A percentile compares a stretch with the other conserved stretches of the same genome.
These are phyloP conservation scores for Ascosphaera pollenicola DNA, from an alignment of 2,329 filamentous ascomycete genomes.

Conservation along the genomic window DNA sequence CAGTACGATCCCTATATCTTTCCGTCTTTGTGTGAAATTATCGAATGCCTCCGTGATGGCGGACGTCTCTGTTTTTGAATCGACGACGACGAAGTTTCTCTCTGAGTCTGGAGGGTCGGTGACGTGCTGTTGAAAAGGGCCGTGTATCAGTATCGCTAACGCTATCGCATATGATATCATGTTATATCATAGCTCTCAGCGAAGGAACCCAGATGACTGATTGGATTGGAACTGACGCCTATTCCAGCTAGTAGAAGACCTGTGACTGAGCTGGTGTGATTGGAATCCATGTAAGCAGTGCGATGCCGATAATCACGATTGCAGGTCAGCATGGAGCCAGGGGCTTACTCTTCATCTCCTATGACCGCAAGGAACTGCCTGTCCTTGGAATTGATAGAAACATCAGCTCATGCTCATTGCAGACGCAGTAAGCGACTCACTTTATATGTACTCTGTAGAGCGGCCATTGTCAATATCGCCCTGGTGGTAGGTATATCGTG, in stretches of 20 bases:
- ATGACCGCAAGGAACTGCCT: slow-evolving; percentile 94
- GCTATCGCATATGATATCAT: too few species aligned
- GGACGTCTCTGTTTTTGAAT: slow-evolving; percentile 72
- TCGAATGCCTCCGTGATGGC: slow-evolving; percentile 82
- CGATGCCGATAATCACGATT: slow-evolving; percentile 3
- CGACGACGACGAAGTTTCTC: slow-evolving; percentile 96
- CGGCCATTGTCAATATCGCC: slow-evolving; percentile 32
- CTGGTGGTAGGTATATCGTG: too few species aligned
- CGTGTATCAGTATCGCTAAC: neutral
- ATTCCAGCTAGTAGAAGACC: slow-evolving; percentile 88
- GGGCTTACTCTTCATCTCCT: slow-evolving; percentile 55
- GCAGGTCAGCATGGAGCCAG: neutral
- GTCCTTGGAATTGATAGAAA: slow-evolving; percentile 30
- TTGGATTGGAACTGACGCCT: slow-evolving; percentile 38
- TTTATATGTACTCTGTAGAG: slow-evolving; percentile 36
- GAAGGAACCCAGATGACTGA: neutral
- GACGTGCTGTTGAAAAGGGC: slow-evolving; percentile 44
- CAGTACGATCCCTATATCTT: slow-evolving; percentile 88
- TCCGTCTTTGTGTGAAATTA: slow-evolving; percentile 66
- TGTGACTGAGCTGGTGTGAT: slow-evolving; percentile 59
- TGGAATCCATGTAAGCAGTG: neutral
- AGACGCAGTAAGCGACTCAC: slow-evolving; percentile 8
- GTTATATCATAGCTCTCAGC: neutral
- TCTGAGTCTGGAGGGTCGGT: slow-evolving; percentile 70
- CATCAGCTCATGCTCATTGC: slow-evolving; percentile 21